A percentile compares a stretch with the other conserved stretches of the same genome.
phyloP scores from a whole-genome alignment of 2,329 filamentous ascomycete species.

The Penicillium sclerotiorum region DNA sequence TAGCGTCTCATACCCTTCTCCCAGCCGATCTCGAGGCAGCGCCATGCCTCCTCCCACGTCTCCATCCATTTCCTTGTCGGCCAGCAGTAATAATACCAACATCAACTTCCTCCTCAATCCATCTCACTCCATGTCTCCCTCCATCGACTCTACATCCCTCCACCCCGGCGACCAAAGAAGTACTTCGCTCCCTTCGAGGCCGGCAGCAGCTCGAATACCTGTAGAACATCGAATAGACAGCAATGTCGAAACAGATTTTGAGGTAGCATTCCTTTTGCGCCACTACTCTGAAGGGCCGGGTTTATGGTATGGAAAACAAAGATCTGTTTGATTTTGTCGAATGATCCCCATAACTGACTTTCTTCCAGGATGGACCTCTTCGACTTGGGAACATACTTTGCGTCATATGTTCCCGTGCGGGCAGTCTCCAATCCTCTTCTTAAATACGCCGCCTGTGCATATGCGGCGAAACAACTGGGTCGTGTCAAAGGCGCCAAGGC shows the following conservation, averaged over 20 bases:
- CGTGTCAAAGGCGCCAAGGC: slow-evolving; percentile 57
- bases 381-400: slow-evolving; percentile 60
- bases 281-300: slow-evolving; percentile 64
- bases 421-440: slow-evolving; percentile 53
- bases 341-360: slow-evolving; percentile 6
- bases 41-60: slow-evolving; percentile 41
- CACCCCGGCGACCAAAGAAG: slow-evolving; percentile 33
- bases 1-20: slow-evolving; percentile 32
- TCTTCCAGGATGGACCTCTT: slow-evolving; percentile 47
- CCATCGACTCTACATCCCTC: slow-evolving; percentile 45
- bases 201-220: slow-evolving; percentile 23
- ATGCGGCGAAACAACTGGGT: slow-evolving; percentile 63
- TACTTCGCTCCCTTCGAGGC: slow-evolving; percentile 33
- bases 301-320: slow-evolving; percentile 61
- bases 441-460: slow-evolving; percentile 60
- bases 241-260: slow-evolving; percentile 52
- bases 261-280: slow-evolving; percentile 61
- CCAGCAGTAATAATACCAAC: slow-evolving; percentile 42
- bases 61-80: slow-evolving; percentile 48
- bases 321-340: background rate
- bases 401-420: slow-evolving; percentile 61
- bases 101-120: slow-evolving; percentile 61
- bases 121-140: slow-evolving; percentile 45
- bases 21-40: slow-evolving; percentile 36
- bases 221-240: slow-evolving; percentile 29